phyloP scores from a whole-genome alignment of 345 rosid genomes.

The Noccaea bulbosa region DNA sequence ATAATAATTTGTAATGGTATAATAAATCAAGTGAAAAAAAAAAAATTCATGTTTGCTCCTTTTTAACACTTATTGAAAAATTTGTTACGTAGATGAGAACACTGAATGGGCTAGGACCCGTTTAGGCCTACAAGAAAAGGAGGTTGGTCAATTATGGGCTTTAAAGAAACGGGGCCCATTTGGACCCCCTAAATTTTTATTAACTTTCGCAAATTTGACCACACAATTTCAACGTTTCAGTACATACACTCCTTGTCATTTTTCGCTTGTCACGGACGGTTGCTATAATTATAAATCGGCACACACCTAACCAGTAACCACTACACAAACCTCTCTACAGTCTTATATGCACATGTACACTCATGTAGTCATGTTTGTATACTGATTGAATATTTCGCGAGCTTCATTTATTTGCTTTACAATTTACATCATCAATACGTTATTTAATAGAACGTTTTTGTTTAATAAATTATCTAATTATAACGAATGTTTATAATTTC shows the following conservation, averaged over 20 bases:
- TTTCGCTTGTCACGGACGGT: constrained; percentile 27
- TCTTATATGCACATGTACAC: constrained; percentile 11
- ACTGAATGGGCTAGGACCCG: constrained; percentile 43
- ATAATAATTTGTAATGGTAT: too few species aligned
- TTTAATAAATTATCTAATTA: not conserved
- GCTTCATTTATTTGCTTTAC: not conserved
- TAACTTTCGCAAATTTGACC: constrained; percentile 26
- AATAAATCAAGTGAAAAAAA: too few species aligned
- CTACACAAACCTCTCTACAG: not conserved
- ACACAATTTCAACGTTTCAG: constrained; percentile 21
- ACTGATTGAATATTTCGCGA: not conserved
- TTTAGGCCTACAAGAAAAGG: constrained; percentile 31
- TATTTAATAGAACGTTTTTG: not conserved
- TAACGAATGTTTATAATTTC: not conserved
- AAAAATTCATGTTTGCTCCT: constrained; percentile 1
- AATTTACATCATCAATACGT: not conserved
- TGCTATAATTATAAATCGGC: constrained; percentile 12
- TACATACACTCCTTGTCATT: constrained; percentile 11
- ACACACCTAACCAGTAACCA: constrained; percentile 27
- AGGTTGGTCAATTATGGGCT: constrained; percentile 36
- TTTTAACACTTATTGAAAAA: not conserved
- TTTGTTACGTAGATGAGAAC: constrained; percentile 37
- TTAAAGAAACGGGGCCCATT: constrained; percentile 30
- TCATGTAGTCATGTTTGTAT: constrained; percentile 18
- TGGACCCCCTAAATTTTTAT: not conserved